Base-by-base conservation (phyloP, 1,139 yeast species). In the Pichia sp. region DNA sequence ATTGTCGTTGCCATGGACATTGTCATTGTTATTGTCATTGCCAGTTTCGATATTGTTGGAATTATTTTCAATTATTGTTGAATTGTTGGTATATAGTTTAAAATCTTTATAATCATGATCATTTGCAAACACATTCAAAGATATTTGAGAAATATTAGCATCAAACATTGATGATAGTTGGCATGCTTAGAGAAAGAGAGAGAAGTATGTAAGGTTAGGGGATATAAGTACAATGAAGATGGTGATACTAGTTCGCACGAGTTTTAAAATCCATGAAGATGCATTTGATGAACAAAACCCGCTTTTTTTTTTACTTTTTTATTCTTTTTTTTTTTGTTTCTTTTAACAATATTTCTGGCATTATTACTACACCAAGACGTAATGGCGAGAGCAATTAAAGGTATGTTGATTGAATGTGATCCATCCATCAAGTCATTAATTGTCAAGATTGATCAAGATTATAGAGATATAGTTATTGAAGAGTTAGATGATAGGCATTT, bases 401-500 rank as follows among this genome's bases (percentile, higher is more conserved):
- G 72, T 44, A 61, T 65, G 22, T 51, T 65, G 45, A 57, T 65
- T 15, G 58, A 63, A 50, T 65, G 69, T 65, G 98, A 92, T 64
- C 97, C 98, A 1, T 87, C 97, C 0, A 89, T 92, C 53, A 75
- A 82, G 53, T 96, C 97, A 0, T 71, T 92, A 45, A 85, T 92
- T 5, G 68, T 90, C 34, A 86, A 83, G 60, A 85, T 89, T 39
- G 96, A 89, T 64, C 69, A 86, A 0, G 77, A 77, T 38, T 69
- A 74, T 40, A 81, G 84, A 47, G 95, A 89, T 51, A 82, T 88
- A 5, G 85, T 89, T 7, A 72, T 67, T 41, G 73, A 79, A 65
- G 97, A 90, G 59, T 73, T 92, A 43, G 97, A 92, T 62, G 97
- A 90, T 40, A 85, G 94, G 1, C 97, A 92, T 65, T 67, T 92